Evolutionary conservation across 768 basidiomycete genomes (phyloP).

Genomic region (Rubroboletus satanas): DNA sequence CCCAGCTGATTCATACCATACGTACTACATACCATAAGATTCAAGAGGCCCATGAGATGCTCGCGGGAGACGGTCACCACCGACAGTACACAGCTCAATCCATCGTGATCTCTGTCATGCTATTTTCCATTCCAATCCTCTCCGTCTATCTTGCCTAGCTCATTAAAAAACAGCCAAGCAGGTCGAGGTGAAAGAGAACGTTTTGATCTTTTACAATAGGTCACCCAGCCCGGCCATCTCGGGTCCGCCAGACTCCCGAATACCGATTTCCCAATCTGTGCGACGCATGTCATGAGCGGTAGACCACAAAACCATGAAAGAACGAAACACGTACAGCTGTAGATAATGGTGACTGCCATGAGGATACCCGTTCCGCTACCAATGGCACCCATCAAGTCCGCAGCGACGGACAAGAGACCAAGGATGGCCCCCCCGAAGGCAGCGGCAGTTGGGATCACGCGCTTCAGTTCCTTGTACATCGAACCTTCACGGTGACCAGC

Average conservation of each 20-base stretch:
- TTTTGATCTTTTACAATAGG: slow-evolving; percentile 46
- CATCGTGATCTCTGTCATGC: not conserved
- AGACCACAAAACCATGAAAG: not conserved
- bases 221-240: slow-evolving; percentile 82
- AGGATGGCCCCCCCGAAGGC: slow-evolving; percentile 97
- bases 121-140: slow-evolving; percentile 1
- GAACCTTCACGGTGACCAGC: slow-evolving; percentile 91
- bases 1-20: not conserved
- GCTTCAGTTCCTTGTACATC: slow-evolving; percentile 99
- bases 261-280: slow-evolving; percentile 92
- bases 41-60: not conserved
- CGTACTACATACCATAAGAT: not conserved
- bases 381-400: slow-evolving; percentile 94
- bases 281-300: not conserved
- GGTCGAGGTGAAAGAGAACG: not conserved
- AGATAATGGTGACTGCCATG: slow-evolving; percentile 98
- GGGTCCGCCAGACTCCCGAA: slow-evolving; percentile 70
- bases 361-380: slow-evolving; percentile 95
- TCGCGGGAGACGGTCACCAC: not conserved
- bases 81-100: not conserved
- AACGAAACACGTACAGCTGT: slow-evolving; percentile 48
- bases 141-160: slow-evolving; percentile 9
- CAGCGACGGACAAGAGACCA: slow-evolving; percentile 83
- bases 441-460: slow-evolving; percentile 96
- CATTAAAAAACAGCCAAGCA: slow-evolving; percentile 3